Percentiles rank a stretch among this genome's conserved stretches.
These are phyloP conservation scores for Phytophthora pini DNA, from an alignment of 352 stramenopile genomes.

Conservation along the genomic window DNA sequence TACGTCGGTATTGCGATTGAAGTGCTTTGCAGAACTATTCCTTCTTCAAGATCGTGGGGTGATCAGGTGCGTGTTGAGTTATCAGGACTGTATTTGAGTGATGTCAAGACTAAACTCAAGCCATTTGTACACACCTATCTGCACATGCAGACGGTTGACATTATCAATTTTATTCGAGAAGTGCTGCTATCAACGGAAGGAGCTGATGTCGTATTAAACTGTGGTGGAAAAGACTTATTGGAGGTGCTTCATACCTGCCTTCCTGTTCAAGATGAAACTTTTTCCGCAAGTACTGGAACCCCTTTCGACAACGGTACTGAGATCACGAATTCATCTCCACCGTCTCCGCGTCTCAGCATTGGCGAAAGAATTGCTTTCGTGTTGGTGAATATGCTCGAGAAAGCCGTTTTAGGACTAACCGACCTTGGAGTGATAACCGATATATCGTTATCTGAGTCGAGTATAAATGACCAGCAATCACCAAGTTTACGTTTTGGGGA, in stretches of 20 bases:
- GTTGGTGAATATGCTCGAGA: constrained; percentile 39
- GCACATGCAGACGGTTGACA: constrained; percentile 49
- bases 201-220: constrained; percentile 51
- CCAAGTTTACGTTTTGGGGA: constrained; percentile 29
- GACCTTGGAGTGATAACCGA: constrained; percentile 11
- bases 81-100: neutral
- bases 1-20: constrained; percentile 73
- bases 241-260: constrained; percentile 34
- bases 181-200: constrained; percentile 60
- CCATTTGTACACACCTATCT: neutral
- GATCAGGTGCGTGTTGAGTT: constrained; percentile 24
- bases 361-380: constrained; percentile 25
- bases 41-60: constrained; percentile 18
- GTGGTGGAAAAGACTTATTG: constrained; percentile 52
- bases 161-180: constrained; percentile 70
- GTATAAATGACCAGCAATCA: constrained; percentile 5
- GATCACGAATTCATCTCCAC: neutral
- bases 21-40: constrained; percentile 39
- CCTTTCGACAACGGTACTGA: neutral
- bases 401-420: constrained; percentile 28
- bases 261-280: constrained; percentile 1
- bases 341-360: neutral
- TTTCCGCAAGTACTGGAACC: neutral
- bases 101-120: neutral
- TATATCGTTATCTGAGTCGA: neutral